phyloP scores from a whole-genome alignment of 2,329 filamentous ascomycete species.

The Epichloe baconii region DNA sequence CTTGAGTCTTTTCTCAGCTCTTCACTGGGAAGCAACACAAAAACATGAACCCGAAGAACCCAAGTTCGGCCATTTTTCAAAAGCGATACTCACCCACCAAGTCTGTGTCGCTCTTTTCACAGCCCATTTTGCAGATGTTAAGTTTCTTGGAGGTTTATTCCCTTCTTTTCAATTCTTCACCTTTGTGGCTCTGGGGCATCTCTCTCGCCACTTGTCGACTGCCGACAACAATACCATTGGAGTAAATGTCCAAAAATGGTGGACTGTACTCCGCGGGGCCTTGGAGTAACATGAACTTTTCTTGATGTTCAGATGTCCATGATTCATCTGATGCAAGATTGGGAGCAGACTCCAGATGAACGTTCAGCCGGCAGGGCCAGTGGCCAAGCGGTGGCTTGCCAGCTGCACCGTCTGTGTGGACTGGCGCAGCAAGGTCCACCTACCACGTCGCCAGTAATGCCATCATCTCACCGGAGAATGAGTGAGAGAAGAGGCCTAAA shows the following conservation, averaged over 20 bases:
- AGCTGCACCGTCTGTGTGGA: not conserved
- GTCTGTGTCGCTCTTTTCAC: not conserved
- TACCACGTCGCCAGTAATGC: not conserved
- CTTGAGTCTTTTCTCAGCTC: not conserved
- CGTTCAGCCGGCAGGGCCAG: not conserved
- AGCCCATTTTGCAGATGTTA: not conserved
- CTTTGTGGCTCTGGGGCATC: too few relatives aligned
- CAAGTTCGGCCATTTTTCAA: not conserved
- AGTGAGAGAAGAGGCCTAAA: slow-evolving; percentile 3
- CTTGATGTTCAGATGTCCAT: not conserved
- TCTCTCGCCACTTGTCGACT: too few relatives aligned
- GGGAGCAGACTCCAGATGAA: not conserved
- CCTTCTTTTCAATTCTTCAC: not conserved
- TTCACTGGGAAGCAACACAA: not conserved
- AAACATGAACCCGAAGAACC: too few relatives aligned
- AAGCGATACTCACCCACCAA: not conserved
- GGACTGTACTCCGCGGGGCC: too few relatives aligned
- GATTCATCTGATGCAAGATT: slow-evolving; percentile 1
- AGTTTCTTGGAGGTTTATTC: not conserved
- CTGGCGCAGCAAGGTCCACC: not conserved
- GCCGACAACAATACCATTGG: too few relatives aligned
- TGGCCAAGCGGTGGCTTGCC: not conserved
- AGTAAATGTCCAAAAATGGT: too few relatives aligned
- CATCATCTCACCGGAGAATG: slow-evolving; percentile 1
- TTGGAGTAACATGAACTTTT: too few relatives aligned